Evolutionary conservation across 257 asterid genomes (phyloP), one percentile per base, ranked within the genome.

Genomic region (Fraxinus pennsylvanica): DNA sequence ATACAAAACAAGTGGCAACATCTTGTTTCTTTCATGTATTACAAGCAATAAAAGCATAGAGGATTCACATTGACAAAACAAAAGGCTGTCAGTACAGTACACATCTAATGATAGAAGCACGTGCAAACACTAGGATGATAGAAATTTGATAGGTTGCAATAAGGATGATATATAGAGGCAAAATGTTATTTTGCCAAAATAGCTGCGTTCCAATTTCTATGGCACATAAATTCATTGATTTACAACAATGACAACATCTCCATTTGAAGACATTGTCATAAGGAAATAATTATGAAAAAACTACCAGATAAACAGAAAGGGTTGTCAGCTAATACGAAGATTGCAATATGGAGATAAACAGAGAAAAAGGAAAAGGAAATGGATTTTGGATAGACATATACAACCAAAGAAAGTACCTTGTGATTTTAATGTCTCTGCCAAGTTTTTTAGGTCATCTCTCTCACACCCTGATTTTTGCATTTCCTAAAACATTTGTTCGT

Each of bases 381-480:
- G 68, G 43, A 36, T 29, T 33, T 29, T 14, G 73, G 35, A 21
- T 47, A 25, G 59, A 78, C n/a, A 78, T 9, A 9, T 50, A 14
- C n/a, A 13, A 66, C 45, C 72, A 38, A 14, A 9, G 3, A 41
- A 39, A 63, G 45, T 82, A 93, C 98, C 98, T 89, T 89, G 92
- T 59, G 91, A 80, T 83, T 93, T 93, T 75, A 93, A 89, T 79
- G 92, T 83, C 86, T 91, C 98, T 2, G 96, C 97, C 75, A 93
- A 85, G 81, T 67, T 84, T 78, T 84, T 88, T 77, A 57, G 74
- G 77, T 90, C 90, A 76, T 85, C 81, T 63, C 85, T 83, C 82
- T 85, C 81, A 68, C 91, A 85, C 33, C 94, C 93, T 74, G 94
- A 79, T 76, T 71, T 80, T 85, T 90, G 89, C 91, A 90, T 89